A percentile compares a stretch with the other conserved stretches of the same genome.
phyloP scores from a whole-genome alignment of 331 rosid species.

The Telfairia occidentalis region DNA sequence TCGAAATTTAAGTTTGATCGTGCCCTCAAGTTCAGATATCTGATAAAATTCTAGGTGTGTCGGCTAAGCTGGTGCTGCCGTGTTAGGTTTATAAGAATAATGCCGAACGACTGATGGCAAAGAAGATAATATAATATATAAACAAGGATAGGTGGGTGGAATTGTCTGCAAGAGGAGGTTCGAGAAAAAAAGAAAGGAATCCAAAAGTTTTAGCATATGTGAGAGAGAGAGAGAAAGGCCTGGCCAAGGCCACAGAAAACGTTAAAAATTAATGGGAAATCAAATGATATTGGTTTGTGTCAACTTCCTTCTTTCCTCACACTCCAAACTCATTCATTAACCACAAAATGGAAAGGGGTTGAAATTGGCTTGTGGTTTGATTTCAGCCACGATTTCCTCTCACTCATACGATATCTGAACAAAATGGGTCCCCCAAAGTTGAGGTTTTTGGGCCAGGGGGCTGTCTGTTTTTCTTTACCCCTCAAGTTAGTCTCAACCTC shows the following conservation, averaged over 20 bases:
- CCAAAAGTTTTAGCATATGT: neutral
- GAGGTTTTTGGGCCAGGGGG: neutral
- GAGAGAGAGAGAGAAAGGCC: neutral
- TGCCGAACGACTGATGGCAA: neutral
- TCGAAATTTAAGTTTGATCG: neutral
- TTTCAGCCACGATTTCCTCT: neutral
- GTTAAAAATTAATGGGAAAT: neutral
- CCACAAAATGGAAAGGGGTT: slow-evolving; percentile 1
- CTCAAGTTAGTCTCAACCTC: no score
- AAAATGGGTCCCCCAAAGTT: slow-evolving; percentile 4
- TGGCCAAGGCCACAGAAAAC: neutral
- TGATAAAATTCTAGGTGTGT: slow-evolving; percentile 9
- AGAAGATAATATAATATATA: neutral
- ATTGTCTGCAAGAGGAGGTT: slow-evolving; percentile 5
- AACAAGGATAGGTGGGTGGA: neutral
- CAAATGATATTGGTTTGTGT: neutral
- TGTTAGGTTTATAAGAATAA: slow-evolving; percentile 4
- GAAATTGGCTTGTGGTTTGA: neutral
- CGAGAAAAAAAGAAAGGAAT: neutral
- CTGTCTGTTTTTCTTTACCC: neutral
- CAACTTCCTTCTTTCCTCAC: neutral
- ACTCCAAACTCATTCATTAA: neutral
- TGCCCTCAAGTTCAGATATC: neutral
- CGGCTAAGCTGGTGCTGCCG: slow-evolving; percentile 1
- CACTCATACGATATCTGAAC: neutral